Conservation (phyloP, 192 early-diverging fungal genomes). For the Podila horticola region DNA sequence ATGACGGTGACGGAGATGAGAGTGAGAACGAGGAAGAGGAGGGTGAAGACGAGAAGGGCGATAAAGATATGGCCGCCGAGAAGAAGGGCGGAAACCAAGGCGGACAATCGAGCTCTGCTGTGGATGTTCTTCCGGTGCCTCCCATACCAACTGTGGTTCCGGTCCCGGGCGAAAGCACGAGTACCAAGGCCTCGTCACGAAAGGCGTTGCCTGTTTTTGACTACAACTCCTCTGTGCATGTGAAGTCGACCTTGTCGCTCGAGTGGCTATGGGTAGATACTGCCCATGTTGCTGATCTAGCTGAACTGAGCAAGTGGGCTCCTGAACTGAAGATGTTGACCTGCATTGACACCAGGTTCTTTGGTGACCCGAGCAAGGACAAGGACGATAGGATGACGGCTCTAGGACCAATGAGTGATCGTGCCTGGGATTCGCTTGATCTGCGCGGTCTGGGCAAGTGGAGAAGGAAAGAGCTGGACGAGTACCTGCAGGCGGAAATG, state of each 20-base stretch:
- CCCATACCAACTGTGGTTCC: too few relatives aligned
- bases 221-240: neutral
- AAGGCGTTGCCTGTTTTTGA: neutral
- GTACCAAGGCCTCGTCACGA: too few relatives aligned
- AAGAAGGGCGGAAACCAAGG: too few relatives aligned
- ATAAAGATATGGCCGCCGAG: too few relatives aligned
- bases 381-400: neutral
- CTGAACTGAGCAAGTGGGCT: neutral
- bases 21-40: neutral
- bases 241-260: neutral
- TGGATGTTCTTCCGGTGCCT: too few relatives aligned
- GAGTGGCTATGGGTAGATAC: neutral
- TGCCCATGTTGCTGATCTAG: neutral
- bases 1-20: neutral
- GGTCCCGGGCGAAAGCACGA: too few relatives aligned
- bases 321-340: neutral
- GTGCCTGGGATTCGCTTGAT: neutral
- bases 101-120: too few relatives aligned
- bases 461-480: neutral
- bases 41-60: neutral
- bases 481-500: too few relatives aligned
- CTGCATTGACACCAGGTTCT: neutral
- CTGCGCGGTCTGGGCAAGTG: neutral
- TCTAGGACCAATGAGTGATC: neutral
- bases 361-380: neutral